Evolutionary conservation across 345 rosid species (phyloP).

Genomic region (Ceriops tagal): DNA sequence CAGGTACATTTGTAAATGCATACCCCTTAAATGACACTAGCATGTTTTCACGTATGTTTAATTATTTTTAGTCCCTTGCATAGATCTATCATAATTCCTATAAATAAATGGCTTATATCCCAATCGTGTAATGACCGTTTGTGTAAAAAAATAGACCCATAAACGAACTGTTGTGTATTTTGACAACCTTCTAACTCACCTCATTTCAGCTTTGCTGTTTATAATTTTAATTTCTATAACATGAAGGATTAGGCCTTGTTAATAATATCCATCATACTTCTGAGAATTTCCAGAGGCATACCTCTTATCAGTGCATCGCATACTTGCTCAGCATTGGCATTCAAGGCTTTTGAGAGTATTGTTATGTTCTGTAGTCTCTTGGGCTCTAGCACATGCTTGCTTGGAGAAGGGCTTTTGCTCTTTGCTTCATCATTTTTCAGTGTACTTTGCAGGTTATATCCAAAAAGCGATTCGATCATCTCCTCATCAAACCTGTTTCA

Average conservation of each 20-base stretch:
- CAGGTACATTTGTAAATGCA: too few relatives aligned
- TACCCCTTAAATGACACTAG: too few relatives aligned
- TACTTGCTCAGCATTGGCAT: conserved; percentile 68
- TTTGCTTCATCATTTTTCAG: conserved; percentile 62
- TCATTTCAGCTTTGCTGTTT: not conserved
- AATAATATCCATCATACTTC: too few relatives aligned
- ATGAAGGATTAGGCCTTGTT: not conserved
- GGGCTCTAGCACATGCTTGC: conserved; percentile 86
- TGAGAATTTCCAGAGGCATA: conserved; percentile 18
- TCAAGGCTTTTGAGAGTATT: conserved; percentile 82
- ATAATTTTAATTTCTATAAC: not conserved
- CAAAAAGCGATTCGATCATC: conserved; percentile 95
- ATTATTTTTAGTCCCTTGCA: too few relatives aligned
- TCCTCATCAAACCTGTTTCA: conserved; percentile 82
- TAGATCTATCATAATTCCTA: too few relatives aligned
- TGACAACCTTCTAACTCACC: too few relatives aligned
- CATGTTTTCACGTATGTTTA: too few relatives aligned
- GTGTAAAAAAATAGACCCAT: not conserved
- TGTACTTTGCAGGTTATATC: conserved; percentile 62
- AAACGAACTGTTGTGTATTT: too few relatives aligned
- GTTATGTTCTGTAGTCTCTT: conserved; percentile 90
- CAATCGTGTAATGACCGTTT: not conserved
- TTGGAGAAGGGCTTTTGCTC: conserved; percentile 87
- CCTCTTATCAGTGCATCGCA: conserved; percentile 74
- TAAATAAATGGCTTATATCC: too few relatives aligned